A percentile compares a stretch with the other conserved stretches of the same genome.
Conservation (phyloP, 1,284 basidiomycete genomes). For the Sanghuangporus sanghuang region DNA sequence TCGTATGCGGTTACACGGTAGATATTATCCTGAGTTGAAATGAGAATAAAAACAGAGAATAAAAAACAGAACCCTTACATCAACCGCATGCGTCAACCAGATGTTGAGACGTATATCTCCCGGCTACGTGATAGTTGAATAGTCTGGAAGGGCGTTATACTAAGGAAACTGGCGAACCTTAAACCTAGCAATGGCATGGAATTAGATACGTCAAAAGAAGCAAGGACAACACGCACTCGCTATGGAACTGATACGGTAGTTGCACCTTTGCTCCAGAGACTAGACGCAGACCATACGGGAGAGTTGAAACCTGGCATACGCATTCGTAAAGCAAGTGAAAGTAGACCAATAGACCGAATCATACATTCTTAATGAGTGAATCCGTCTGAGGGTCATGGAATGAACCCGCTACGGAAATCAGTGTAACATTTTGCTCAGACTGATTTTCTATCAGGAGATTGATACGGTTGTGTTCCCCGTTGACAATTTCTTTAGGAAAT, state of each 20-base stretch:
- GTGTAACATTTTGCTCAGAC: slow-evolving; percentile 70
- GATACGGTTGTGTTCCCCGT: slow-evolving; percentile 79
- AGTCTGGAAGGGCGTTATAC: background rate
- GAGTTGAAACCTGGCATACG: slow-evolving; percentile 50
- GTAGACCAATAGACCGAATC: background rate
- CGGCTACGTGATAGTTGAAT: slow-evolving; percentile 38
- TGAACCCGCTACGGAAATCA: slow-evolving; percentile 66
- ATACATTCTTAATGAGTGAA: slow-evolving; percentile 69
- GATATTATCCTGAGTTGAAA: slow-evolving; percentile 39
- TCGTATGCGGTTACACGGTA: slow-evolving; percentile 73
- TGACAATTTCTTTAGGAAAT: slow-evolving; percentile 63
- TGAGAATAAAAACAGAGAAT: slow-evolving; percentile 8
- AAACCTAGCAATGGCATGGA: slow-evolving; percentile 40
- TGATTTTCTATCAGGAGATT: slow-evolving; percentile 69
- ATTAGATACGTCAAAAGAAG: slow-evolving; percentile 15
- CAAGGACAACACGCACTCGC: slow-evolving; percentile 60
- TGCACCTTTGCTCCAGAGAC: slow-evolving; percentile 61
- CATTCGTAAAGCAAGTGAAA: background rate
- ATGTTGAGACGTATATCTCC: slow-evolving; percentile 76
- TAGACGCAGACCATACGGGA: slow-evolving; percentile 58
- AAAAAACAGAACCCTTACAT: slow-evolving; percentile 37
- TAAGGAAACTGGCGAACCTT: slow-evolving; percentile 39
- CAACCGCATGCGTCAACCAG: slow-evolving; percentile 70
- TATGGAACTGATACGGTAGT: slow-evolving; percentile 74
- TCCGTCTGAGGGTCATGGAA: slow-evolving; percentile 66